These are phyloP conservation scores for Ophiostoma piceae DNA, from an alignment of 2,329 filamentous ascomycete genomes.

Conservation along the genomic window DNA sequence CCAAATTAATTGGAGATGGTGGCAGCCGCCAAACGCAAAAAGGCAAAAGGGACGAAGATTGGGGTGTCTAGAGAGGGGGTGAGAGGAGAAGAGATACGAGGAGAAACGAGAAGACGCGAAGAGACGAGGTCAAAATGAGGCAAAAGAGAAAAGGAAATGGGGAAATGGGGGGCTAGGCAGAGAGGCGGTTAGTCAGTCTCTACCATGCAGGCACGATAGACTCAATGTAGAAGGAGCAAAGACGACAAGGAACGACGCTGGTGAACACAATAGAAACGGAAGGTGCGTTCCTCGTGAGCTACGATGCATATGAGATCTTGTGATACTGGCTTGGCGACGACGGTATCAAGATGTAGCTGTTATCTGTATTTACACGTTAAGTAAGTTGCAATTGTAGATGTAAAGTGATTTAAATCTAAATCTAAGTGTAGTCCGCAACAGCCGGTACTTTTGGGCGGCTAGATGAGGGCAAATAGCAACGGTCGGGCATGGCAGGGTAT, in stretches of 20 bases:
- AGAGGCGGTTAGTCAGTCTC: background rate
- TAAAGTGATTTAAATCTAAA: too few relatives aligned
- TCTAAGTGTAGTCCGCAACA: too few relatives aligned
- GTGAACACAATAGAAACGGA: background rate
- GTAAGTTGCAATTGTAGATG: too few relatives aligned
- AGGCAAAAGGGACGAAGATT: background rate
- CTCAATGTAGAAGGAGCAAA: background rate
- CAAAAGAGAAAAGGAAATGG: background rate
- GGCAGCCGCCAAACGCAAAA: background rate
- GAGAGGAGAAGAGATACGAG: background rate
- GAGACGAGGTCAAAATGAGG: background rate
- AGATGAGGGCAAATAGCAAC: too few relatives aligned
- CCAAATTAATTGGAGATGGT: background rate
- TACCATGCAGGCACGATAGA: background rate
- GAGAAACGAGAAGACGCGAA: too few relatives aligned
- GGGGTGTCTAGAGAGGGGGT: background rate
- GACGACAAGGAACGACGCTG: background rate
- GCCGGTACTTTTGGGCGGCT: too few relatives aligned
- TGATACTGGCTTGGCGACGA: background rate
- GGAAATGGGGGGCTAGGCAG: background rate
- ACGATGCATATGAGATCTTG: background rate
- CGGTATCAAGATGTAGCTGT: too few relatives aligned
- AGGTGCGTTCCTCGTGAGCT: slow-evolving; percentile 4
- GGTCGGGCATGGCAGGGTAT: too few relatives aligned
- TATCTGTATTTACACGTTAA: too few relatives aligned